Evolutionary conservation across 805 yeast genomes (phyloP).

Genomic region (Pichia phayaonensis): DNA sequence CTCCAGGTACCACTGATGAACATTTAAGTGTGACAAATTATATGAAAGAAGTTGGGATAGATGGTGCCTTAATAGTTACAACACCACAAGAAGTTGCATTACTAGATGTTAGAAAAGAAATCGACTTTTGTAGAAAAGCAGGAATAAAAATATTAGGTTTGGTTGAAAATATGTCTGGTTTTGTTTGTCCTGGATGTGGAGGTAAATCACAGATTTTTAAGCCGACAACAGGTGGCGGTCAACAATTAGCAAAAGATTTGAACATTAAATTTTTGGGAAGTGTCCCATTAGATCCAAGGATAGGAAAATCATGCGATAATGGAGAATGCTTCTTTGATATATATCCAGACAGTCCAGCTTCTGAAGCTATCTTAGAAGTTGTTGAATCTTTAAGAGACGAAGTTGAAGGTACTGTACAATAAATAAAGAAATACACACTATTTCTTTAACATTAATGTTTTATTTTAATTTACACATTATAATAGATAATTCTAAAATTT

Average conservation of each 20-base stretch:
- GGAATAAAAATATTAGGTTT: conserved; percentile 78
- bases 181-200: conserved; percentile 91
- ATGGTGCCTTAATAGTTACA: conserved; percentile 91
- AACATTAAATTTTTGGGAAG: conserved; percentile 76
- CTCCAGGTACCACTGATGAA: conserved; percentile 98
- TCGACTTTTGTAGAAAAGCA: conserved; percentile 90
- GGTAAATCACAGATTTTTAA: conserved; percentile 86
- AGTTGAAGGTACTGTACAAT: neutral
- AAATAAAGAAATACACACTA: neutral
- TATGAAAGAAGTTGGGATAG: conserved; percentile 83
- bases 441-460: neutral
- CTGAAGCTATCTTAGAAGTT: conserved; percentile 76
- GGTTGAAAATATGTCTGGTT: conserved; percentile 97
- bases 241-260: conserved; percentile 71
- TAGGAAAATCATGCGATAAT: conserved; percentile 78
- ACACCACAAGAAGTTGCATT: conserved; percentile 98
- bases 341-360: conserved; percentile 89
- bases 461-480: neutral
- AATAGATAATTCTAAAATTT: neutral
- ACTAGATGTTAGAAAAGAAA: conserved; percentile 90
- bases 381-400: conserved; percentile 40
- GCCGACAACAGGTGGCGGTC: conserved; percentile 97
- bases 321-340: conserved; percentile 80
- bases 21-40: conserved; percentile 86
- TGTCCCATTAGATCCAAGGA: conserved; percentile 93